Percentiles rank a stretch among this genome's conserved stretches.
These are phyloP conservation scores for Candida vartiovaarae DNA, from an alignment of 805 yeast species.

Conservation along the genomic window DNA sequence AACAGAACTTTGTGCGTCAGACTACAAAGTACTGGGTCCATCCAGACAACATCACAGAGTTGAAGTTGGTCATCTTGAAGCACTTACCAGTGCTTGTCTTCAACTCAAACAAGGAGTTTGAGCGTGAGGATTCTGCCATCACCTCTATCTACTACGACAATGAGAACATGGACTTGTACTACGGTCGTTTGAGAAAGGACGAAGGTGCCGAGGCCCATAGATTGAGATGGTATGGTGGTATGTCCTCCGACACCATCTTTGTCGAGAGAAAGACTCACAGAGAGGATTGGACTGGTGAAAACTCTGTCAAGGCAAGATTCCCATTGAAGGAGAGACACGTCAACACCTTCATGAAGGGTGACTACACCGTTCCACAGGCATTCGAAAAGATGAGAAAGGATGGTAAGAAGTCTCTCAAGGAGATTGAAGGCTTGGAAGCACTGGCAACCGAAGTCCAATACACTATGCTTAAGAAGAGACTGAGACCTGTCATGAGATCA, in stretches of 20 bases:
- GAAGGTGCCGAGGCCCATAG: slow-evolving; percentile 99
- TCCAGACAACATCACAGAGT: slow-evolving; percentile 95
- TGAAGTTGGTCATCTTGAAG: slow-evolving; percentile 84
- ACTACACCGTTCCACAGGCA: slow-evolving; percentile 79
- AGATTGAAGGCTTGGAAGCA: slow-evolving; percentile 87
- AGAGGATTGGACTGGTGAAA: slow-evolving; percentile 99
- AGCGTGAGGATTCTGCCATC: slow-evolving; percentile 89
- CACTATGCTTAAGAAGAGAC: slow-evolving; percentile 71
- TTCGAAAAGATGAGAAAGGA: slow-evolving; percentile 91
- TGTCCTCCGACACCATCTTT: slow-evolving; percentile 85
- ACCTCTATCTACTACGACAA: slow-evolving; percentile 96
- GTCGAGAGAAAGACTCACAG: slow-evolving; percentile 97
- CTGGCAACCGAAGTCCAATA: slow-evolving; percentile 92
- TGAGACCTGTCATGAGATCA: slow-evolving; percentile 92
- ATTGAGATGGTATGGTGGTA: slow-evolving; percentile 98
- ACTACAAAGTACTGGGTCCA: slow-evolving; percentile 99
- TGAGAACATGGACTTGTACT: slow-evolving; percentile 79
- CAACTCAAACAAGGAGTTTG: slow-evolving; percentile 94
- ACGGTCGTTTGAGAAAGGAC: slow-evolving; percentile 89
- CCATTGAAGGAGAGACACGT: slow-evolving; percentile 86
- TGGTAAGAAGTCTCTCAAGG: slow-evolving; percentile 80
- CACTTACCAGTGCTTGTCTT: slow-evolving; percentile 96
- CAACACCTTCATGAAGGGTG: slow-evolving; percentile 77
- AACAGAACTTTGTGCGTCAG: slow-evolving; percentile 97
- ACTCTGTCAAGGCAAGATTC: slow-evolving; percentile 97